phyloP scores from a whole-genome alignment of 345 rosid species.

The Acer negundo region DNA sequence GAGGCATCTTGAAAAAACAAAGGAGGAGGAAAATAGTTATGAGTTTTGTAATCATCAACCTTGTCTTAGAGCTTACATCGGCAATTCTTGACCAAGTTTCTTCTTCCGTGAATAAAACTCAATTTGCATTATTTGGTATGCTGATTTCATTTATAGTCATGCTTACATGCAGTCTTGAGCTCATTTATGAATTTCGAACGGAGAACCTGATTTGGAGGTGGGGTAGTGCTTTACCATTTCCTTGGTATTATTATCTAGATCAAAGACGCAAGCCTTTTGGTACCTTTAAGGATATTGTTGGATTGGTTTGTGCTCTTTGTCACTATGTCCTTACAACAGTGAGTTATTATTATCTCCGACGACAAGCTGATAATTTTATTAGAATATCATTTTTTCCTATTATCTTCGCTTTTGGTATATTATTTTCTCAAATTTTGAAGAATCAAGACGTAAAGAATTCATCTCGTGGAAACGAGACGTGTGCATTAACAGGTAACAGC shows the following conservation, averaged over 20 bases:
- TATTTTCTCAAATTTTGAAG: not conserved
- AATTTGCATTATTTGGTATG: not conserved
- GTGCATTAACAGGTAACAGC: no score
- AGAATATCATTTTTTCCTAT: not conserved
- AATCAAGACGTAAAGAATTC: not conserved
- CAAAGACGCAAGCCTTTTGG: not conserved
- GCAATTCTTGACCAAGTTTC: slow-evolving; percentile 10
- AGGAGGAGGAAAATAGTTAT: not conserved
- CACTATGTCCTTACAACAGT: not conserved
- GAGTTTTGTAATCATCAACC: slow-evolving; percentile 1
- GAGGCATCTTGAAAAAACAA: not conserved
- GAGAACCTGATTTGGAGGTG: not conserved
- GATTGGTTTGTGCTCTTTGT: not conserved
- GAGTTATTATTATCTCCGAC: not conserved
- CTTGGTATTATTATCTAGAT: slow-evolving; percentile 4
- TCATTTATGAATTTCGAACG: not conserved
- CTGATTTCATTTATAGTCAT: slow-evolving; percentile 11
- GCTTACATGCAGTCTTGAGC: slow-evolving; percentile 5
- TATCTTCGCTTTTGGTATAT: slow-evolving; percentile 10
- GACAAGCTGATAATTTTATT: not conserved
- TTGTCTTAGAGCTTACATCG: slow-evolving; percentile 11
- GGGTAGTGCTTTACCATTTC: not conserved
- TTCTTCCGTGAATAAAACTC: not conserved
- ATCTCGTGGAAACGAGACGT: no score
- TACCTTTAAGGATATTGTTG: slow-evolving; percentile 12